phyloP scores from a whole-genome alignment of 2,329 filamentous ascomycete species.

The Septoria petroselini region DNA sequence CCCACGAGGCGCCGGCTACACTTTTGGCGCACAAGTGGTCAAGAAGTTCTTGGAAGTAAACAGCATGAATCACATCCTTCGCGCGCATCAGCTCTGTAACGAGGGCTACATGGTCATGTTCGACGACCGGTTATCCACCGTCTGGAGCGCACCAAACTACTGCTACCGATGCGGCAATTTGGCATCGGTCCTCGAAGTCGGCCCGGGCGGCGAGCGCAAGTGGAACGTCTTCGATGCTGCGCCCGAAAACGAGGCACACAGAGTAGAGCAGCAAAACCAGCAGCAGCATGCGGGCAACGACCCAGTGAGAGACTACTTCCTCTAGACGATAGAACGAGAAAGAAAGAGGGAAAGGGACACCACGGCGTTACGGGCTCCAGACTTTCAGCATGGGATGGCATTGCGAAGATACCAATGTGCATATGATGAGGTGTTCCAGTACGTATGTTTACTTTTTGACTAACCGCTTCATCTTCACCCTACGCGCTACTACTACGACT shows the following conservation, averaged over 20 bases:
- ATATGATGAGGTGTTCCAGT: conserved; percentile 14
- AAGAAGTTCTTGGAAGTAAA: conserved; percentile 98
- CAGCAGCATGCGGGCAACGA: conserved; percentile 65
- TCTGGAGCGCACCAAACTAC: conserved; percentile 91
- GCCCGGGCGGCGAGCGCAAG: conserved; percentile 84
- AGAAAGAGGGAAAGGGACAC: too few relatives aligned
- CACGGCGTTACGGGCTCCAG: not conserved
- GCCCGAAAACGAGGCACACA: conserved; percentile 88
- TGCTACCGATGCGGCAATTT: conserved; percentile 80
- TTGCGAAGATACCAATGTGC: conserved; percentile 12
- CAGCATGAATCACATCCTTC: conserved; percentile 93
- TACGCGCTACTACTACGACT: not conserved
- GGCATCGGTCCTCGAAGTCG: conserved; percentile 94
- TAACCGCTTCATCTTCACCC: not conserved
- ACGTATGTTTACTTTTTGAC: not conserved
- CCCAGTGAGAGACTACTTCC: conserved; percentile 66
- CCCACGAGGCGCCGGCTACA: conserved; percentile 91
- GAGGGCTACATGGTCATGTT: conserved; percentile 97
- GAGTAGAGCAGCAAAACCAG: conserved; percentile 65
- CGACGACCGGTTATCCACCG: conserved; percentile 88
- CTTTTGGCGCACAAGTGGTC: conserved; percentile 94
- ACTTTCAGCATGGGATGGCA: not conserved
- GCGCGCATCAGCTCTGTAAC: conserved; percentile 97
- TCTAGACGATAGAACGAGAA: conserved; percentile 45
- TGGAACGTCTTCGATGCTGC: conserved; percentile 98